phyloP scores from a whole-genome alignment of 495 filamentous ascomycete species.

The Neurospora sp. region DNA sequence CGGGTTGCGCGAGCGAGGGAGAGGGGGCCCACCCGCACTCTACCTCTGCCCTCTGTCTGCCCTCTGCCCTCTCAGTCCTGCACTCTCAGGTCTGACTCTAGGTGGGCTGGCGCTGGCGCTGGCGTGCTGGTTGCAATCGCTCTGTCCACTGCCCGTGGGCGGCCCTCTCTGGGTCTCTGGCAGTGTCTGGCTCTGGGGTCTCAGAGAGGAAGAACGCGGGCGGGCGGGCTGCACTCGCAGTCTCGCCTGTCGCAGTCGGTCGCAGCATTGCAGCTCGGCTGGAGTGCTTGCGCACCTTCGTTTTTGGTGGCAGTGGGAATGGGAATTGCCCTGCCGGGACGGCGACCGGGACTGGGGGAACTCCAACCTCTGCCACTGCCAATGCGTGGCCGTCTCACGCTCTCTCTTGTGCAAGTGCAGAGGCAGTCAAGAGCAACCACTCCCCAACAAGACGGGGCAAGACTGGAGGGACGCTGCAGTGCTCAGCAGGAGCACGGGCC shows the following conservation, averaged over 20 bases:
- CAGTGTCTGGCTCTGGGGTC: not conserved
- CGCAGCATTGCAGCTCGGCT: not conserved
- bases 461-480: not conserved
- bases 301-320: not conserved
- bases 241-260: not conserved
- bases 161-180: not conserved
- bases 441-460: not conserved
- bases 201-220: not conserved
- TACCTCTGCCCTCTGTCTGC: not conserved
- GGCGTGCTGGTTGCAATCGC: not conserved
- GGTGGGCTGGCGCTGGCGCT: not conserved
- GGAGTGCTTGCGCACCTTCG: not conserved
- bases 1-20: not conserved
- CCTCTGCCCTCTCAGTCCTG: not conserved
- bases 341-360: not conserved
- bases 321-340: not conserved
- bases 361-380: not conserved
- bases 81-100: not conserved
- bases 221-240: not conserved
- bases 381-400: not conserved
- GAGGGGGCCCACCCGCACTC: conserved; percentile 1
- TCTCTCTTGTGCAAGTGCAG: not conserved
- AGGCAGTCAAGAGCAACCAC: not conserved
- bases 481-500: not conserved
- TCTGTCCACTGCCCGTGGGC: not conserved